A percentile compares a stretch with the other conserved stretches of the same genome.
phyloP scores from a whole-genome alignment of 164 flowering plant genomes.

The Platanus orientalis region DNA sequence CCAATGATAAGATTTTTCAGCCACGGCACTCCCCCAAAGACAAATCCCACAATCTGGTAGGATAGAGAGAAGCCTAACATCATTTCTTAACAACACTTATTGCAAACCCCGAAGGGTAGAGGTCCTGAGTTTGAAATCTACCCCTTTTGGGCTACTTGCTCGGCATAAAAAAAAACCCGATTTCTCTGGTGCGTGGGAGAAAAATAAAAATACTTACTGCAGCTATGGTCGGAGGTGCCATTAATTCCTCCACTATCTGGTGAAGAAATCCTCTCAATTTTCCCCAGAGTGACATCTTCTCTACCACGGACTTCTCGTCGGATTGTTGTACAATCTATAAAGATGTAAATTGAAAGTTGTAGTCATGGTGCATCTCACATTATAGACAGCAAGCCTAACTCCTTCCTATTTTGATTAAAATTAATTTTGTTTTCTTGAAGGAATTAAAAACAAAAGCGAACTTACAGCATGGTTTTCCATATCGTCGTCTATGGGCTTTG shows the following conservation, averaged over 20 bases:
- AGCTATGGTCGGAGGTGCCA: constrained; percentile 82
- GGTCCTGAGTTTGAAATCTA: no score
- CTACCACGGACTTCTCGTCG: neutral
- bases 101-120: no score
- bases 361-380: no score
- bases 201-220: constrained; percentile 56
- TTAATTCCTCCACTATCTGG: constrained; percentile 55
- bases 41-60: constrained; percentile 63
- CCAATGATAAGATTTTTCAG: constrained; percentile 73
- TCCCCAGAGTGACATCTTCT: constrained; percentile 23
- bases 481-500: constrained; percentile 23
- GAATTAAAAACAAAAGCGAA: neutral
- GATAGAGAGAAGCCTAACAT: neutral
- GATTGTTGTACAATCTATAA: constrained; percentile 17
- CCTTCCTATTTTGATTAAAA: no score
- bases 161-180: no score
- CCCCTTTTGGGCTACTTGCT: no score
- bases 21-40: constrained; percentile 65
- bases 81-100: constrained; percentile 26
- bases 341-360: neutral
- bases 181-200: no score
- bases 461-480: constrained; percentile 38
- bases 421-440: no score
- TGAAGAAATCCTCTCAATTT: constrained; percentile 32
- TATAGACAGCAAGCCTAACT: neutral